phyloP scores from a whole-genome alignment of 257 asterid species.

The Jacaranda mimosifolia region DNA sequence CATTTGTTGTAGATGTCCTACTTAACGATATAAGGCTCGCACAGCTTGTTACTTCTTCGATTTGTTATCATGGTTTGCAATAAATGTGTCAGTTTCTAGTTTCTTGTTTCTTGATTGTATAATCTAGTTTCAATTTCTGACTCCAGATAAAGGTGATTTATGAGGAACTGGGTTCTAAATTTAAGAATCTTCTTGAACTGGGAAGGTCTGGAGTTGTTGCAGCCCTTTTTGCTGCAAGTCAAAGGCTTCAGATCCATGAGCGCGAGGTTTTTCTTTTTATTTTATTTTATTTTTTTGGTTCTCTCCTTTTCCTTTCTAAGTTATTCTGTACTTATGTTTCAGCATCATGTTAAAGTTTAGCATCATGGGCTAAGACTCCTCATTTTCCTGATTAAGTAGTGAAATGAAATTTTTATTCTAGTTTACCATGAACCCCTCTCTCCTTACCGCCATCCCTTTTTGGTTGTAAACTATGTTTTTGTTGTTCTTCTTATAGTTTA shows the following conservation, averaged over 20 bases:
- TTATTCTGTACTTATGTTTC: not conserved
- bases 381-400: not conserved
- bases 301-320: conserved; percentile 24
- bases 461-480: not conserved
- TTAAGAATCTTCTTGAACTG: conserved; percentile 75
- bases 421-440: not conserved
- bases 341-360: conserved; percentile 6
- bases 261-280: conserved; percentile 52
- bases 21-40: not conserved
- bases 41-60: not conserved
- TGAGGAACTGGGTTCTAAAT: conserved; percentile 79
- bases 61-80: not conserved
- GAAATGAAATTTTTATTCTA: not conserved
- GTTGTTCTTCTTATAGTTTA: conserved; percentile 2
- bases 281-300: conserved; percentile 8
- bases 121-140: conserved; percentile 30
- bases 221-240: conserved; percentile 82
- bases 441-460: not conserved
- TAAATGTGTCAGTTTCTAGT: conserved; percentile 1
- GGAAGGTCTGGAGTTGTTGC: conserved; percentile 95
- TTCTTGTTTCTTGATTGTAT: conserved; percentile 14
- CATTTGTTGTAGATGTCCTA: not conserved
- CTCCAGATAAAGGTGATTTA: conserved; percentile 75
- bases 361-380: conserved; percentile 9
- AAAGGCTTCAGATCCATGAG: conserved; percentile 75